A percentile compares a stretch with the other conserved stretches of the same genome.
Evolutionary conservation across 371 early-diverging fungal genomes (phyloP).

Genomic region (Dinochytrium kinnereticum): DNA sequence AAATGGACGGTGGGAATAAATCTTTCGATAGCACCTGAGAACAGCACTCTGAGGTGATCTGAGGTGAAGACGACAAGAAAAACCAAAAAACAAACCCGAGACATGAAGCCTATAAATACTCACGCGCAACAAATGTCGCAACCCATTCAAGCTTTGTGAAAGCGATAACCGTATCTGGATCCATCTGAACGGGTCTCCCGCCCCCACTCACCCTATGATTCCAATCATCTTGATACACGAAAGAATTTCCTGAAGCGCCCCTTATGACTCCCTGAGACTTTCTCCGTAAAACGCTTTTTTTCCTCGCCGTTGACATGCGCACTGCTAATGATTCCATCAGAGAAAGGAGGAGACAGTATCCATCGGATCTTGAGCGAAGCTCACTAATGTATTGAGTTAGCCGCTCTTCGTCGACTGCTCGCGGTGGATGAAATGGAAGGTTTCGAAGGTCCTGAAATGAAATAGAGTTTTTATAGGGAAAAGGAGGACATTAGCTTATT

Average conservation of each 20-base stretch:
- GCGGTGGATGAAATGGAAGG: constrained; percentile 16
- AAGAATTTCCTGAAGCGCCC: neutral
- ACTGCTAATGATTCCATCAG: neutral
- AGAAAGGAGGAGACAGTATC: constrained; percentile 13
- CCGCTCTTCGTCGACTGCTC: constrained; percentile 19
- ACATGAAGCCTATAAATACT: neutral
- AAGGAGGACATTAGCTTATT: no score
- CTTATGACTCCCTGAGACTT: neutral
- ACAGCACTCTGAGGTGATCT: no score
- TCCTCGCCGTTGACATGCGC: neutral
- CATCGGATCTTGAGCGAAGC: constrained; percentile 9
- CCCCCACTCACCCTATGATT: neutral
- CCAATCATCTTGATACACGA: neutral
- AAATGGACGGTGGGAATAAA: constrained; percentile 4
- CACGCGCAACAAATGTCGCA: constrained; percentile 22
- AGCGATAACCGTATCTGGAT: neutral
- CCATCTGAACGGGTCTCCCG: neutral
- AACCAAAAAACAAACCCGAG: neutral
- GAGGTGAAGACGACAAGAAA: neutral
- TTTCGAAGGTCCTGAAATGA: neutral
- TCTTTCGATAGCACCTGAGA: neutral
- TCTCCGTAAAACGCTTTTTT: neutral
- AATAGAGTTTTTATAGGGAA: neutral
- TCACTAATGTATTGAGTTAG: constrained; percentile 12
- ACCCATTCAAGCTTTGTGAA: constrained; percentile 32